Evolutionary conservation across 495 filamentous ascomycete species (phyloP).

Genomic region (Rostrohypoxylon terebratum): DNA sequence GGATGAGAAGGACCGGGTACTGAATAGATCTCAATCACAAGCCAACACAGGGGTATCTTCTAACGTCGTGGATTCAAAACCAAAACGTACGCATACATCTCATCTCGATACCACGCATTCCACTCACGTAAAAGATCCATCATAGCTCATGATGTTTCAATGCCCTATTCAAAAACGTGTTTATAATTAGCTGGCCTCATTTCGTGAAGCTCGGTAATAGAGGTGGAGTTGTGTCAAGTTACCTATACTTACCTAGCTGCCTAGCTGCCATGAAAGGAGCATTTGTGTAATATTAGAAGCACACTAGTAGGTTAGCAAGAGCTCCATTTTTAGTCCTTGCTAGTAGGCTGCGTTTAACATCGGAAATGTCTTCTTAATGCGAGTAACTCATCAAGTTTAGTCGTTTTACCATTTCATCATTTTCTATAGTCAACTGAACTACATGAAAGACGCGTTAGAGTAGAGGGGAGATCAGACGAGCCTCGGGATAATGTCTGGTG

Average conservation of each 20-base stretch:
- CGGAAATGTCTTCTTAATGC: background rate
- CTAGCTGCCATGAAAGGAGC: background rate
- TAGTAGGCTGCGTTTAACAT: conserved; percentile 1
- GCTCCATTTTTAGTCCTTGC: background rate
- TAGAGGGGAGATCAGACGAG: conserved; percentile 50
- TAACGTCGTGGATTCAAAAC: background rate
- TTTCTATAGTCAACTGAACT: conserved; percentile 15
- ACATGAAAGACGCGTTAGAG: conserved; percentile 28
- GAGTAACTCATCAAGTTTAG: conserved; percentile 3
- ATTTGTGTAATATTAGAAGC: background rate
- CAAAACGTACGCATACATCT: background rate
- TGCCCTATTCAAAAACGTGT: background rate
- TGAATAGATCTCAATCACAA: conserved; percentile 2
- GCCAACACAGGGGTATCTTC: background rate
- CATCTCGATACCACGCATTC: background rate
- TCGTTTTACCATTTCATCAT: conserved; percentile 35
- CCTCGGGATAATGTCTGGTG: conserved; percentile 27
- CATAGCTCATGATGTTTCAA: background rate
- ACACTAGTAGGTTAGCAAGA: conserved; percentile 1
- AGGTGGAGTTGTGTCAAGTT: conserved; percentile 8
- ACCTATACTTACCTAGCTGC: background rate
- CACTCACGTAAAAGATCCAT: background rate
- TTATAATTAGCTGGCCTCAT: conserved; percentile 1
- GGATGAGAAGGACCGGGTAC: background rate
- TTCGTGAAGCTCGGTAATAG: background rate